Conservation (phyloP, 768 basidiomycete genomes). For the Myochromella boudieri region DNA sequence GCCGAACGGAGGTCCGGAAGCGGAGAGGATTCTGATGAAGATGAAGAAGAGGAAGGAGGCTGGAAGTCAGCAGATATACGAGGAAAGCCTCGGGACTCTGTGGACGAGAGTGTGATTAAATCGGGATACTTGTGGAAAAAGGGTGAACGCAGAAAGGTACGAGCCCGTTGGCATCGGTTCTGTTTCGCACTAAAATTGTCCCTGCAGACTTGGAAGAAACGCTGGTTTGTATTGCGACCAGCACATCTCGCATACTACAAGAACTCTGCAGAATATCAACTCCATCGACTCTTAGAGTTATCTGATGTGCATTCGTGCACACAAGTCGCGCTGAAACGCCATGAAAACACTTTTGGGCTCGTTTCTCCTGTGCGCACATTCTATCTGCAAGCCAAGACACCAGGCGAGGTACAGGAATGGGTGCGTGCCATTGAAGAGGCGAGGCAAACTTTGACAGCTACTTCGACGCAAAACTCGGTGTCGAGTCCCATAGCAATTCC, state of each 20-base stretch:
- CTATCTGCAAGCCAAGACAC: constrained; percentile 79
- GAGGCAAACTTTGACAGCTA: constrained; percentile 60
- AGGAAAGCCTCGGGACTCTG: constrained; percentile 44
- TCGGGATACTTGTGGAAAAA: constrained; percentile 97
- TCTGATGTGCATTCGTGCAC: constrained; percentile 89
- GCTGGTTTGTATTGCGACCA: constrained; percentile 95
- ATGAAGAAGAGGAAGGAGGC: constrained; percentile 63
- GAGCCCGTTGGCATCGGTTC: constrained; percentile 17
- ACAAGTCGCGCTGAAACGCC: constrained; percentile 84
- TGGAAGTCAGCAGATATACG: constrained; percentile 56
- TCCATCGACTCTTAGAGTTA: constrained; percentile 85
- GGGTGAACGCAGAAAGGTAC: constrained; percentile 93
- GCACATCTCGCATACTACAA: constrained; percentile 97
- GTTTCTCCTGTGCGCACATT: constrained; percentile 89
- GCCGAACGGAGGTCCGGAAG: constrained; percentile 71
- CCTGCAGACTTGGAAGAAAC: constrained; percentile 95
- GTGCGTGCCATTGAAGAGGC: constrained; percentile 79
- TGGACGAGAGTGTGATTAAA: constrained; percentile 76
- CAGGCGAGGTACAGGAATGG: constrained; percentile 80
- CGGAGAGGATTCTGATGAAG: constrained; percentile 81
- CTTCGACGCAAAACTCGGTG: constrained; percentile 58
- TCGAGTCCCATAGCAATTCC: constrained; percentile 57
- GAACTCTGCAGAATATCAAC: constrained; percentile 90
- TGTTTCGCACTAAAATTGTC: constrained; percentile 6
- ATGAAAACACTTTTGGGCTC: constrained; percentile 86